Percentiles rank a stretch among this genome's conserved stretches.
Conservation (phyloP, 192 early-diverging fungal species). For the Umbelopsis vinacea region DNA sequence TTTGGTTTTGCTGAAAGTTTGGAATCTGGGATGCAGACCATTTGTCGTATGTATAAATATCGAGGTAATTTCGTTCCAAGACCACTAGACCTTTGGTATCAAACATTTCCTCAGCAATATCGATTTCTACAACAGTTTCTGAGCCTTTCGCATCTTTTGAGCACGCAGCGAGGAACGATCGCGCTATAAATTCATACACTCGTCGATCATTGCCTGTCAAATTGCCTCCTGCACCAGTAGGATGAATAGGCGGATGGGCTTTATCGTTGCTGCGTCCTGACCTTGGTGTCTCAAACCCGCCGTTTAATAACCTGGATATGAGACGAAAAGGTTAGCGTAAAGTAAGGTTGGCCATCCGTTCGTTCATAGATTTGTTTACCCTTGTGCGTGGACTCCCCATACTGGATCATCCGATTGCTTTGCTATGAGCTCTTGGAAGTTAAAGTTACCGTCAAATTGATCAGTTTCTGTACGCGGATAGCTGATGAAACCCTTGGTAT, state of each 20-base stretch:
- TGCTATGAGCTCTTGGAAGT: conserved; percentile 66
- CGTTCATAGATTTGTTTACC: conserved; percentile 36
- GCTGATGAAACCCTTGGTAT: conserved; percentile 88
- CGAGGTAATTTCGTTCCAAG: conserved; percentile 86
- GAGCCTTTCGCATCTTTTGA: conserved; percentile 87
- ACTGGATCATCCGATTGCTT: conserved; percentile 58
- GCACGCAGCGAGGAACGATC: conserved; percentile 92
- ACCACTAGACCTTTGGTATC: conserved; percentile 77
- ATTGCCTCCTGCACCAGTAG: conserved; percentile 60
- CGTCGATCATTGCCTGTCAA: conserved; percentile 68
- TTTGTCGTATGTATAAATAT: conserved; percentile 90
- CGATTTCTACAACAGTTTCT: conserved; percentile 75
- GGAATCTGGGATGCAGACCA: conserved; percentile 83
- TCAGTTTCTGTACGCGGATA: conserved; percentile 98
- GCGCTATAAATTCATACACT: conserved; percentile 87
- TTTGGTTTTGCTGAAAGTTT: conserved; percentile 67
- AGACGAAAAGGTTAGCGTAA: not conserved
- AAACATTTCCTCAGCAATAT: conserved; percentile 79
- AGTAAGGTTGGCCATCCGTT: not conserved
- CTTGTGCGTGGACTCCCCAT: conserved; percentile 49
- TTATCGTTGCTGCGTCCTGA: conserved; percentile 89
- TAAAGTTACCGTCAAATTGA: conserved; percentile 78
- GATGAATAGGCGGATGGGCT: conserved; percentile 98
- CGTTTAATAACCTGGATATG: conserved; percentile 59
- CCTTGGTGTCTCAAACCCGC: conserved; percentile 75